phyloP scores from a whole-genome alignment of 2,329 filamentous ascomycete species.

The Diaporthe australafricana region DNA sequence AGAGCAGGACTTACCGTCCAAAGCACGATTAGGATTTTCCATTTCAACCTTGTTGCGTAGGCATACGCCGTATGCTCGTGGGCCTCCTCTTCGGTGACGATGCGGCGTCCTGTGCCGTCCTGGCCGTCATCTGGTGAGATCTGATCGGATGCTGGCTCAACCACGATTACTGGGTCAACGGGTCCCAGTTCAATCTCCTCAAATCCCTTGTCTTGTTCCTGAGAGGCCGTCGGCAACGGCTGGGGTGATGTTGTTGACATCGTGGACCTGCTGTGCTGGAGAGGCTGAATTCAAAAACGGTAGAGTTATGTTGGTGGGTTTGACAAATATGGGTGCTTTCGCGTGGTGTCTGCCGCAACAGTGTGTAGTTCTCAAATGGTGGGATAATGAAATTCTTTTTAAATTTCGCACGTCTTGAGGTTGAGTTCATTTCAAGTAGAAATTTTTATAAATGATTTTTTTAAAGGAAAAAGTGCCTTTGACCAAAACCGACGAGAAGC shows the following conservation, averaged over 20 bases:
- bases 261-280: background rate
- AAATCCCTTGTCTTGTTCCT: background rate
- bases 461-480: no score
- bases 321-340: no score
- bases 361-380: no score
- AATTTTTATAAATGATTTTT: no score
- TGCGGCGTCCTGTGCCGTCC: background rate
- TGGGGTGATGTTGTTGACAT: background rate
- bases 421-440: no score
- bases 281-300: background rate
- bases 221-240: background rate
- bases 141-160: background rate
- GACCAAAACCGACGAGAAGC: no score
- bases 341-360: no score
- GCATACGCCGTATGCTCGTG: background rate
- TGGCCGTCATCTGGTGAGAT: background rate
- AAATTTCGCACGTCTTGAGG: no score
- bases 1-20: slow-evolving; percentile 3
- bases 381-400: no score
- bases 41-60: background rate
- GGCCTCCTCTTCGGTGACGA: slow-evolving; percentile 18
- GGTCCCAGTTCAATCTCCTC: background rate
- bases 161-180: background rate
- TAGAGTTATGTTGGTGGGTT: no score
- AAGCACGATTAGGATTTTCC: background rate